Base-by-base conservation (phyloP, 129 eudicot species). In the Flaveria ramosissima region DNA sequence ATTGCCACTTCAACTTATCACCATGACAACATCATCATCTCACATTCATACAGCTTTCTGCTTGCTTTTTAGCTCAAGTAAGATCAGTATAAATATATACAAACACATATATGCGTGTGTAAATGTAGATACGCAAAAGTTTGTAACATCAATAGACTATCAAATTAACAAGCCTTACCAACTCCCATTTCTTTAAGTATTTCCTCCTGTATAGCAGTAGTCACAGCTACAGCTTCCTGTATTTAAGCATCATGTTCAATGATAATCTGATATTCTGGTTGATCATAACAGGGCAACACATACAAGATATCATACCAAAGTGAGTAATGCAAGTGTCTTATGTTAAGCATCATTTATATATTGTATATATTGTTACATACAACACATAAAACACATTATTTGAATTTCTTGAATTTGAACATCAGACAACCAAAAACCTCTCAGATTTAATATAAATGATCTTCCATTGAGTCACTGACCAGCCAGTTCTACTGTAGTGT, bases 211-310 rank as follows among this genome's bases (percentile, higher is more conserved):
- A 90, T 87, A 48, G 86, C 84, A 71, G 93, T 93, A 65, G 98
- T 93, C 72, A 90, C 86, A 74, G 98, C 97, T 78, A 93, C 97
- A 82, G 98, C 88, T 85, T 93, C 97, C 97, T 93, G 96, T 80
- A 80, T 59, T 73, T n/a, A 68, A 19, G 46, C 17, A 12, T 62
- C 51, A 21, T 45, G 52, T 53, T 68, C 47, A 13, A 10, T 51
- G 23, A 16, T 57, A n/a, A 21, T 42, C 36, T 23, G n/a, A 60
- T 24, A 60, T 23, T 11, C 32, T 8, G 36, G 23, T 53, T 48
- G 7, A 48, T 14, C 53, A 48, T 53, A 53, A 53, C 23, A 53
- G 23, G 24, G 60, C 60, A 53, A n/a, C 23, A n/a, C 60, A 52
- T 52, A 14, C 60, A 53, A 53, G 6, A 52, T 8, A 53, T n/a